Conservation (phyloP, 2,329 filamentous ascomycete species). For the Fusarium setosum region DNA sequence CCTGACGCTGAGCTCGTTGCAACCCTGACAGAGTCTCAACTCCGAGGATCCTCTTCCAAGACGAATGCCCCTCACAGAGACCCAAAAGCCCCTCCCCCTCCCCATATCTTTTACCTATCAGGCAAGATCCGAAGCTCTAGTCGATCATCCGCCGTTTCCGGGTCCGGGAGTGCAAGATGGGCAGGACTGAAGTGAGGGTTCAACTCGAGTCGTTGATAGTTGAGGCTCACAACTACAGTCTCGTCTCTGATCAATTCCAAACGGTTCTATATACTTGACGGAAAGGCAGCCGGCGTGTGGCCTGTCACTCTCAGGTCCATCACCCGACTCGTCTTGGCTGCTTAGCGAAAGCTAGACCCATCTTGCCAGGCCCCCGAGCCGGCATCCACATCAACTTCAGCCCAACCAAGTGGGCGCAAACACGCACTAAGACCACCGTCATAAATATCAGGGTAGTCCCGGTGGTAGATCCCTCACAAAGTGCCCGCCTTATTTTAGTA, state of each 20-base stretch:
- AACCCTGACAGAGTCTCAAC: conserved; percentile 25
- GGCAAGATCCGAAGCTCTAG: conserved; percentile 28
- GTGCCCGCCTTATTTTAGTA: not conserved
- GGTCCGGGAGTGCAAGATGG: conserved; percentile 10
- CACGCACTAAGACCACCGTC: not conserved
- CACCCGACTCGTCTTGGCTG: conserved; percentile 32
- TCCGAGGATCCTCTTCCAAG: conserved; percentile 19
- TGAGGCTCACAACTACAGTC: not conserved
- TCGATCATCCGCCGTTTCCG: conserved; percentile 37
- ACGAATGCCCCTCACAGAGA: conserved; percentile 2
- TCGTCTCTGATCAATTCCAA: not conserved
- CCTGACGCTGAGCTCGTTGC: conserved; percentile 16
- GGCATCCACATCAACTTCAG: conserved; percentile 31
- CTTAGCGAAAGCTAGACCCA: conserved; percentile 38
- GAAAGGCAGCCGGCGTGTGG: conserved; percentile 22
- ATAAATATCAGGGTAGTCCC: not conserved
- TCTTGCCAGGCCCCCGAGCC: conserved; percentile 20
- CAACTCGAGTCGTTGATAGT: not conserved
- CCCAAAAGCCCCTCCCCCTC: conserved; percentile 15
- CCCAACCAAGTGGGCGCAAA: conserved; percentile 7
- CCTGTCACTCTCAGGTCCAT: conserved; percentile 33
- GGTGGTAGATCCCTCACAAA: not conserved
- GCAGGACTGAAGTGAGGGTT: conserved; percentile 4
- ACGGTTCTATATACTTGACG: not conserved
- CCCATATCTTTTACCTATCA: conserved; percentile 21